A percentile compares a stretch with the other conserved stretches of the same genome.
Conservation (phyloP, 1,284 basidiomycete species). For the Pseudozyma flocculosa region DNA sequence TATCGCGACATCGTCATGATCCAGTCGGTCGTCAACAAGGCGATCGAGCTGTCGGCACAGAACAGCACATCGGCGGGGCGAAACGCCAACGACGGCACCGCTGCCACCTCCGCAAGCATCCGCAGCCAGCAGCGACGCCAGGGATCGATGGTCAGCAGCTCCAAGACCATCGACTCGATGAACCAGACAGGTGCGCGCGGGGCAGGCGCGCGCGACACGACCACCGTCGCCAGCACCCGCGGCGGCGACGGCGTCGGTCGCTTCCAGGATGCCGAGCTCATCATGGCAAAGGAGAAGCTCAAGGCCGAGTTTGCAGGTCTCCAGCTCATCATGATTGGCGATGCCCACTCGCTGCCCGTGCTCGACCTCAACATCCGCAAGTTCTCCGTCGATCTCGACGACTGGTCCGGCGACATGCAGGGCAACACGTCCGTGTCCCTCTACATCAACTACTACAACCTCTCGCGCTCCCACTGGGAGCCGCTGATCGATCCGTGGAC, state of each 20-base stretch:
- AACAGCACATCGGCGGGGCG: neutral
- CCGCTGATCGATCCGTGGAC: constrained; percentile 98
- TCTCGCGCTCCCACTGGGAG: constrained; percentile 98
- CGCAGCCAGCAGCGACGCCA: constrained; percentile 27
- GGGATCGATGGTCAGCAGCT: constrained; percentile 22
- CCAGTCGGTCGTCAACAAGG: constrained; percentile 82
- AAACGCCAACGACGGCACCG: neutral
- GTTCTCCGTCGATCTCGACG: constrained; percentile 78
- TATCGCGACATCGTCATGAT: constrained; percentile 91
- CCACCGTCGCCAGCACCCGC: constrained; percentile 1
- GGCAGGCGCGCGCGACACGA: constrained; percentile 4
- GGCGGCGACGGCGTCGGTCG: neutral
- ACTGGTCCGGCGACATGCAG: constrained; percentile 88
- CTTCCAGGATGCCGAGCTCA: constrained; percentile 42
- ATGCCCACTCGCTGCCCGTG: constrained; percentile 91
- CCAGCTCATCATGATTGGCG: constrained; percentile 89
- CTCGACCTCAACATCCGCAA: constrained; percentile 83
- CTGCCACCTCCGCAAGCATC: constrained; percentile 7
- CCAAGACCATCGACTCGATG: constrained; percentile 28
- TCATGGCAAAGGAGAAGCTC: constrained; percentile 53
- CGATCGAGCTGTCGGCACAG: constrained; percentile 68
- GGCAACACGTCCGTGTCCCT: constrained; percentile 61
- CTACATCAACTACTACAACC: constrained; percentile 94
- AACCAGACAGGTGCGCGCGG: constrained; percentile 3
- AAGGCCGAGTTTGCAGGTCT: constrained; percentile 65